Evolutionary conservation across 768 basidiomycete genomes (phyloP), one percentile per base, ranked within the genome.

Genomic region (Rickenella mellea): DNA sequence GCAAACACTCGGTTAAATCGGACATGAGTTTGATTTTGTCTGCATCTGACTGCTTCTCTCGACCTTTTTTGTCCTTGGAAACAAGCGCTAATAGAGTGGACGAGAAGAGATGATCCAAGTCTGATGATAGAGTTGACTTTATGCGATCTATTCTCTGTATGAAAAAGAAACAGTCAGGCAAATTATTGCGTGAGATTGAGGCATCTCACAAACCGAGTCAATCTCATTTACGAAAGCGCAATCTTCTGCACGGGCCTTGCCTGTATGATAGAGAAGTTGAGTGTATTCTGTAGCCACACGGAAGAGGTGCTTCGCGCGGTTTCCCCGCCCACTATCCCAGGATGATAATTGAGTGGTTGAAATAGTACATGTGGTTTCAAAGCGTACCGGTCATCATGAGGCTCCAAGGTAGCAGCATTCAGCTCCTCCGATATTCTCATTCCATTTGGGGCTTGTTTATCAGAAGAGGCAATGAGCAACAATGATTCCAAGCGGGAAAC

Each of bases 251-350:
- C 74, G 69, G 9, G 93, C 90, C 59, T 96, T 94, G 15, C 78
- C 74, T 20, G 77, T 74, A 50, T 96, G 86, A 58, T 99, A 99
- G 20, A 91, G 69, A 15, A 98, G 70, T 55, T 98, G 93, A 8
- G 77, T 86, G 56, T 94, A 98, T 61, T 97, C 96, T 7, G 79
- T 70, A 11, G 92, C 89, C 22, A 93, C 85, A 39, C 93, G 76
- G 9, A 74, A 71, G 11, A 94, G 69, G 56, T 90, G 86, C 56
- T 90, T 87, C 25, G 83, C 80, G 33, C 79, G 71, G 55, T 76
- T 79, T 7, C 73, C 74, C 48, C 69, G 75, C 28, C 68, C 61
- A 54, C 81, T 84, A 53, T 19, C 47, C 36, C 22, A 51, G 15
- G 39, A 48, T 37, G 44, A 32, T 22, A 27, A 29, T 41, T n/a